Evolutionary conservation across 2,329 filamentous ascomycete genomes (phyloP), one percentile per base, ranked within the genome.

Genomic region (Thielaviopsis ethacetica): DNA sequence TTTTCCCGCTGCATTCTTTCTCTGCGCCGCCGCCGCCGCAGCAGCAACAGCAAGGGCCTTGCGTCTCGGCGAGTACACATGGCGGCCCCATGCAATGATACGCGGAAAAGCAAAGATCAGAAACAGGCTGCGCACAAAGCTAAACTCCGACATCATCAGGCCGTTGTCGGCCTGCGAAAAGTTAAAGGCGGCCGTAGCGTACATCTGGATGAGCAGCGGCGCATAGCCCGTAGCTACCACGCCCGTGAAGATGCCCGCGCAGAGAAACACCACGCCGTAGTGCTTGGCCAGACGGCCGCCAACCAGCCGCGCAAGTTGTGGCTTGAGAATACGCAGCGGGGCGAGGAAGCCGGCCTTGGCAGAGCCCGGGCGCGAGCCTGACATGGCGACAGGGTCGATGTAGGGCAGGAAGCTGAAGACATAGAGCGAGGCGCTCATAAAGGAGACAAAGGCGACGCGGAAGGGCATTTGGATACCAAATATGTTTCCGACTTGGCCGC

Each of bases 161-260:
- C 78, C 78, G 59, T 82, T 82, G 57, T 80, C 72, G 0, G 69
- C 73, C n/a, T 79, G 79, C 53, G 71, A 70, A 60, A 82, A 82
- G 60, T 73, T 70, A 62, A 81, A 82, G 0, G 70, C 71, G 1
- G 78, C 74, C 0, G 79, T 81, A 2, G 77, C 77, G 59, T 81
- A 82, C 72, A 82, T 75, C 62, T 82, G 79, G 34, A 82, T 74
- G 0, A 88, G 70, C 0, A 80, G 73, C 0, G 82, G 80, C 0
- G 84, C 82, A 59, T 85, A 88, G 1, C 82, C 83, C 0, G 84
- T 86, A 0, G 84, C 83, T 1, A 79, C 76, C 0, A 87, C 82
- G 0, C 80, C 83, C 0, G 85, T 69, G 61, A 86, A 88, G 1
- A 85, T 82, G 1, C 84, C 84, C 0, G 74, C 69, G 21, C 81